Base-by-base conservation (phyloP, 352 stramenopile species). In the Phytopythium aichiense region DNA sequence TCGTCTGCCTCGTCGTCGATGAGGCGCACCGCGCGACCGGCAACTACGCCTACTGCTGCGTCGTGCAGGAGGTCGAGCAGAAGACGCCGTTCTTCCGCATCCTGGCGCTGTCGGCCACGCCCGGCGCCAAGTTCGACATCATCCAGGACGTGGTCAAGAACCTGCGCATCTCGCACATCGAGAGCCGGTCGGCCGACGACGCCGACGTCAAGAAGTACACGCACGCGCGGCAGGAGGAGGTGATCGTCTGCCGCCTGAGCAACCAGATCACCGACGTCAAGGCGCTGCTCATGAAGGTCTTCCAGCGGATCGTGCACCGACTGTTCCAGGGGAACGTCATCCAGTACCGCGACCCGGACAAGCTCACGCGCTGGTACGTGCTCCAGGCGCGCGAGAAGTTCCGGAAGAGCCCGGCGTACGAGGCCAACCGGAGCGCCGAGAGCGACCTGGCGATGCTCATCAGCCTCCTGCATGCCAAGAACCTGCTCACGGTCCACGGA, bases 1-100 rank as follows among this genome's bases (percentile, higher is more conserved):
- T 99, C 61, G 96, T 99, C 18, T 99, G 96, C 63, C 69, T 99
- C 38, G 96, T 99, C 0, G 72, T 99, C 43, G 97, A 99, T 67
- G 97, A 99, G 79, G 97, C 96, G 2, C 98, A 99, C 74, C 89
- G 94, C 13, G 96, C 97, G 0, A 98, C 88, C 2, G 97, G 97
- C 28, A 97, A 99, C 55, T 99, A 99, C 71, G 93, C 97, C 4
- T 99, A 99, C 67, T 95, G 88, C 48, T 86, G 79, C n/a, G 89
- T 99, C 37, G 84, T 95, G n/a, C 71, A 89, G 50, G 72, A 81
- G 69, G 74, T 93, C 35, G 74, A 84, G 56, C 64, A 71, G 5
- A 72, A 72, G 37, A 97, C 87, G 37, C 71, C 56, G 18, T 85
- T 91, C 51, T 98, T 98, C 60, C 89, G 95, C 11, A 78, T 98